phyloP scores from a whole-genome alignment of 2,329 filamentous ascomycete genomes.

The Cladorrhinum sp. region DNA sequence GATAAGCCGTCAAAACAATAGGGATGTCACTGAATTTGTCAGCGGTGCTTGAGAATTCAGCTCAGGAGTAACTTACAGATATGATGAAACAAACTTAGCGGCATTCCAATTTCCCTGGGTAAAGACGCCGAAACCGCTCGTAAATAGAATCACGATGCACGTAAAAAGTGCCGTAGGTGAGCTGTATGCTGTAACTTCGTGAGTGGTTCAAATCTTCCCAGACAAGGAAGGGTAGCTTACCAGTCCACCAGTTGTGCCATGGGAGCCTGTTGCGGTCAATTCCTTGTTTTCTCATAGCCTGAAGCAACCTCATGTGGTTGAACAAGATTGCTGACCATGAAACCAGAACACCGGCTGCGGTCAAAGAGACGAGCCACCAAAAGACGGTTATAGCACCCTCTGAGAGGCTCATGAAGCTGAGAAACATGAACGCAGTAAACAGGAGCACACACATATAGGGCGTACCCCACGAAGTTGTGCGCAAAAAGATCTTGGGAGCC shows the following conservation, averaged over 20 bases:
- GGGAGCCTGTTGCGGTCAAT: conserved; percentile 51
- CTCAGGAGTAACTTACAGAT: conserved; percentile 48
- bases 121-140: conserved; percentile 65
- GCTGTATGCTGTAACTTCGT: conserved; percentile 46
- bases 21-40: conserved; percentile 51
- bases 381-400: conserved; percentile 61
- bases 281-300: conserved; percentile 53
- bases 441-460: conserved; percentile 58
- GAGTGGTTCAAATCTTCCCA: background rate
- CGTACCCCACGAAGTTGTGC: conserved; percentile 49
- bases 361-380: conserved; percentile 62
- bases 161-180: conserved; percentile 60
- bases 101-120: conserved; percentile 57
- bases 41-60: background rate
- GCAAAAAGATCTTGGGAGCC: conserved; percentile 54
- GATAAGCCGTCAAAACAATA: conserved; percentile 53
- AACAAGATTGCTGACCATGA: conserved; percentile 60
- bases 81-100: conserved; percentile 58
- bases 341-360: conserved; percentile 60
- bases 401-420: conserved; percentile 57
- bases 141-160: conserved; percentile 64
- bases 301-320: conserved; percentile 57
- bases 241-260: conserved; percentile 62
- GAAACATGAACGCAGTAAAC: conserved; percentile 52
- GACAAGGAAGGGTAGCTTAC: conserved; percentile 39